Evolutionary conservation across 345 rosid species (phyloP), one percentile per base, ranked within the genome.

Genomic region (Erodium maritimum): DNA sequence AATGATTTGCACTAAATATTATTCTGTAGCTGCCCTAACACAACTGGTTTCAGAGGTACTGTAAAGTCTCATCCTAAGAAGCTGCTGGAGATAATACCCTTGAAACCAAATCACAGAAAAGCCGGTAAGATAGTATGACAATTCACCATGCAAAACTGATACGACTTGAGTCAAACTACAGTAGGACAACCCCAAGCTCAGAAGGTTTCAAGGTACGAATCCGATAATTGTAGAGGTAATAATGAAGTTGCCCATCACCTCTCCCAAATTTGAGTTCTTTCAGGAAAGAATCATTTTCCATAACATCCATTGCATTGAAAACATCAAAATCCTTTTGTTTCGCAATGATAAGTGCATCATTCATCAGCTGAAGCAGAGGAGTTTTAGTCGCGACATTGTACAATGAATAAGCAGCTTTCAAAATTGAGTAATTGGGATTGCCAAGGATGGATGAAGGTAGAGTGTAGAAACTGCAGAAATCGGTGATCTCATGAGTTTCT

Each of bases 381-480:
- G 96, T 88, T 76, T 80, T 84, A 7, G 87, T 81, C 17, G 88
- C 66, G 0, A 91, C 96, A 61, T 88, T 91, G 75, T 91, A 91
- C 79, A 84, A 91, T 1, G 96, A 91, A 61, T 91, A 91, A 21
- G 98, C 96, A 69, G 93, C 98, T 69, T 91, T 91, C 82, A 91
- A 34, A 17, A 73, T 75, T 0, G 88, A 71, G 70, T 91, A 75
- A 55, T 76, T 86, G 54, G 72, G 90, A 73, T 86, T 91, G 59
- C 96, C 98, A 0, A 91, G 95, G 58, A 91, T 88, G 0, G 96
- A 80, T 12, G 95, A 91, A 21, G 98, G 95, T n/a, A 91, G 88
- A 13, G 90, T 82, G 73, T 88, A 88, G 81, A 88, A 91, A 77
- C 96, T 88, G 77, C 98, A 91, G 73, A 91, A 84, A 57, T 91